Evolutionary conservation across 495 filamentous ascomycete genomes (phyloP), one percentile per base, ranked within the genome.

Genomic region (Trichoderma reesei): DNA sequence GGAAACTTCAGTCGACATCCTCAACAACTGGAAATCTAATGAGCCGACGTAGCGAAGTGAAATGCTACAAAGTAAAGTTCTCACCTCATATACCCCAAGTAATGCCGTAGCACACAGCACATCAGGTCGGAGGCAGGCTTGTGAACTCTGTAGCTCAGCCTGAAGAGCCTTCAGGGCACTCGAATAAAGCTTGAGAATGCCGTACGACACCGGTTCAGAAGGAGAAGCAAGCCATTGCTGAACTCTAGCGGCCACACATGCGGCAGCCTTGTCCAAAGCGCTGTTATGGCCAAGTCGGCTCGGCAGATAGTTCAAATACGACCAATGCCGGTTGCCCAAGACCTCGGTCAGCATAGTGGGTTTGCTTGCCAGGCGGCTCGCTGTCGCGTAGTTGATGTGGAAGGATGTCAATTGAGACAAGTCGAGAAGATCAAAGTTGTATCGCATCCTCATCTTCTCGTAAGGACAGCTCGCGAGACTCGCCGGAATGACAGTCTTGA

Each of bases 381-480:
- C 51, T 26, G 51, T 56, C 11, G 51, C 20, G 14, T 56, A 56
- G 51, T 26, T 34, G 0, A 56, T 34, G 51, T 56, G 51, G 11
- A 56, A 56, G 2, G 51, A 56, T 2, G 51, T 56, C 51, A 56
- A 10, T 34, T 56, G 51, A 33, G 51, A 56, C 9, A 56, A 26
- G 26, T 56, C 51, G 13, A 56, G 51, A 56, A 56, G 51, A 56
- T 56, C 51, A 34, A 56, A 56, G 51, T 56, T 34, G 51, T 56
- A 56, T 33, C 8, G 51, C 26, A 5, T 16, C 31, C 51, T 56
- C 51, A 56, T 14, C 34, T 5, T 56, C 31, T 56, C 51, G 26
- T 56, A 56, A 9, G 7, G 7, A 10, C 9, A 56, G 51, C 51
- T 34, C 20, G 51, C 14, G 20, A 56, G 51, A n/a, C 26, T 33